These are phyloP conservation scores for Debaryomyces subglobosus DNA, from an alignment of 1,139 yeast genomes.

Conservation along the genomic window DNA sequence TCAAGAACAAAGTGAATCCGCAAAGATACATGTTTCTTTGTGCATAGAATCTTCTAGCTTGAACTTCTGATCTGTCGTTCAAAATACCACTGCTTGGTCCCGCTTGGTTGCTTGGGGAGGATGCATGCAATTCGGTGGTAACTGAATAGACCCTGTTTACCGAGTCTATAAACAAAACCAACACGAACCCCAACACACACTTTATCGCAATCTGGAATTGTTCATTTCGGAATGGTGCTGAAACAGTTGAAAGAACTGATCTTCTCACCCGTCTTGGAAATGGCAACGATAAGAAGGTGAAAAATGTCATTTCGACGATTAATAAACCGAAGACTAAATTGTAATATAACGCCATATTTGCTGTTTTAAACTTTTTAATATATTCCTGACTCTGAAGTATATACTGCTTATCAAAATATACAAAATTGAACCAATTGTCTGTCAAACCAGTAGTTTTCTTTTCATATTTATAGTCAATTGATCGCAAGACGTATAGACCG, in stretches of 20 bases:
- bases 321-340: conserved; percentile 74
- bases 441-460: not conserved
- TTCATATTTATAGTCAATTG: not conserved
- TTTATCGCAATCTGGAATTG: conserved; percentile 78
- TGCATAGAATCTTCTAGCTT: conserved; percentile 90
- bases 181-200: conserved; percentile 82
- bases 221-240: conserved; percentile 71
- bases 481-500: conserved; percentile 4
- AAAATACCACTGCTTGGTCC: conserved; percentile 27
- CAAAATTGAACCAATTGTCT: not conserved
- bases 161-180: conserved; percentile 84
- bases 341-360: conserved; percentile 72
- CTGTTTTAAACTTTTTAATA: not conserved
- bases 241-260: conserved; percentile 62
- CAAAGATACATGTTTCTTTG: conserved; percentile 97
- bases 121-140: conserved; percentile 57
- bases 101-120: conserved; percentile 22
- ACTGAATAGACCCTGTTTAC: conserved; percentile 81
- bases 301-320: conserved; percentile 77
- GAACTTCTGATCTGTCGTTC: conserved; percentile 74
- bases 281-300: conserved; percentile 82
- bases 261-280: conserved; percentile 76
- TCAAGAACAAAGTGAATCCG: conserved; percentile 91
- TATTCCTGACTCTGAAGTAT: not conserved
- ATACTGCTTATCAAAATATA: not conserved